Percentiles rank a stretch among this genome's conserved stretches.
Evolutionary conservation across 768 basidiomycete genomes (phyloP).

Genomic region (Gelatoporia subvermispora): DNA sequence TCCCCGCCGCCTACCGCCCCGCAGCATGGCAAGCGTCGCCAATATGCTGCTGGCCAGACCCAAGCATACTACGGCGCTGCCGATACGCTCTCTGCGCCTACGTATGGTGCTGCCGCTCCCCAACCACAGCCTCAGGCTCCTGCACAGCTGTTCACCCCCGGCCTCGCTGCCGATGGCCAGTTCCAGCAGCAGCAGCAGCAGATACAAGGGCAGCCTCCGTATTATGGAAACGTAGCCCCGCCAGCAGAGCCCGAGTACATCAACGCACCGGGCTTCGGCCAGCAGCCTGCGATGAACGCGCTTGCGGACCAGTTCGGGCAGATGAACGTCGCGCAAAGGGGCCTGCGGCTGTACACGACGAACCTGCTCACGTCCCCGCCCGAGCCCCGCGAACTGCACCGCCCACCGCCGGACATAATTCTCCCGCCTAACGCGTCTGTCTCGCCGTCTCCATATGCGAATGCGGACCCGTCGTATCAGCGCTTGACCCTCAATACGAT

Average conservation of each 20-base stretch:
- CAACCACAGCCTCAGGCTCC: conserved; percentile 34
- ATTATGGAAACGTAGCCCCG: conserved; percentile 40
- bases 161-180: conserved; percentile 64
- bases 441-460: conserved; percentile 72
- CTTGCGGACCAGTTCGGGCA: conserved; percentile 82
- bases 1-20: conserved; percentile 38
- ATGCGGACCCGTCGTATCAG: conserved; percentile 89
- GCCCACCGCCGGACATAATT: conserved; percentile 84
- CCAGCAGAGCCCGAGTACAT: conserved; percentile 36
- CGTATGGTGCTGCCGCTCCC: conserved; percentile 40
- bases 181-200: conserved; percentile 57
- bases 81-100: conserved; percentile 38
- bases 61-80: conserved; percentile 74
- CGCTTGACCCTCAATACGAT: conserved; percentile 89
- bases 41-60: conserved; percentile 92
- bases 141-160: conserved; percentile 82
- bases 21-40: conserved; percentile 65
- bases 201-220: conserved; percentile 38
- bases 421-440: conserved; percentile 82
- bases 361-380: conserved; percentile 93
- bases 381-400: conserved; percentile 78
- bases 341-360: conserved; percentile 75
- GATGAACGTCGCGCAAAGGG: conserved; percentile 85
- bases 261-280: conserved; percentile 39
- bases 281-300: conserved; percentile 47